These are phyloP conservation scores for Macadamia tetraphylla DNA, from an alignment of 164 flowering plant species.

Conservation along the genomic window DNA sequence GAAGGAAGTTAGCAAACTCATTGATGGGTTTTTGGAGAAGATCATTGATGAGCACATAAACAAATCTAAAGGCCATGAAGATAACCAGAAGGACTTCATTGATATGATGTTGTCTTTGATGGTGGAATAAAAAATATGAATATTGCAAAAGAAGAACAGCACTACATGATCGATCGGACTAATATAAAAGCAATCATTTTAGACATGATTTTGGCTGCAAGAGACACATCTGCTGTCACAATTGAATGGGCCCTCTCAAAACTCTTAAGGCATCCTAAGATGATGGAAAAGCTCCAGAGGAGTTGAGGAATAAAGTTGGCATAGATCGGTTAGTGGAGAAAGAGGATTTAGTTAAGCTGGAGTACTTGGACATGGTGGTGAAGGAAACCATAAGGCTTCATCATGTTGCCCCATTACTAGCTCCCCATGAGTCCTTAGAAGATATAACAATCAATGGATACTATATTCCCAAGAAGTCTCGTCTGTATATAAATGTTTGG, in stretches of 20 bases:
- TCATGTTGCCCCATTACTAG: slow-evolving; percentile 25
- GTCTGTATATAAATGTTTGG: slow-evolving; percentile 27
- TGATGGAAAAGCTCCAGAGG: no score
- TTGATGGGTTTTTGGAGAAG: background rate
- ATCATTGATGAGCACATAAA: slow-evolving; percentile 5
- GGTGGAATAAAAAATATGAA: background rate
- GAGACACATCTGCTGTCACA: no score
- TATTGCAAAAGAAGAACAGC: no score
- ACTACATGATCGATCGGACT: no score
- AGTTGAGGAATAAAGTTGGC: no score
- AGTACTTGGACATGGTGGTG: slow-evolving; percentile 28
- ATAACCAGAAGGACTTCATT: slow-evolving; percentile 3
- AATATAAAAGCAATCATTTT: no score
- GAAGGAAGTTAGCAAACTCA: background rate
- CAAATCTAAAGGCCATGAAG: background rate
- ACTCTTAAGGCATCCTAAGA: no score
- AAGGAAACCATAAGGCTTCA: slow-evolving; percentile 32
- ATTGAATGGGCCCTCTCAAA: no score
- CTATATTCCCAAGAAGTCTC: slow-evolving; percentile 21
- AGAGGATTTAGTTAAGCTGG: background rate
- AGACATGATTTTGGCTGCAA: no score
- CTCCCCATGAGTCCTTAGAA: slow-evolving; percentile 25
- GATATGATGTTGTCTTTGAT: slow-evolving; percentile 13
- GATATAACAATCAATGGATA: slow-evolving; percentile 17
- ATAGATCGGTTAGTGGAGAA: no score